Conservation (phyloP, 768 basidiomycete genomes). For the Crucibulum laeve region DNA sequence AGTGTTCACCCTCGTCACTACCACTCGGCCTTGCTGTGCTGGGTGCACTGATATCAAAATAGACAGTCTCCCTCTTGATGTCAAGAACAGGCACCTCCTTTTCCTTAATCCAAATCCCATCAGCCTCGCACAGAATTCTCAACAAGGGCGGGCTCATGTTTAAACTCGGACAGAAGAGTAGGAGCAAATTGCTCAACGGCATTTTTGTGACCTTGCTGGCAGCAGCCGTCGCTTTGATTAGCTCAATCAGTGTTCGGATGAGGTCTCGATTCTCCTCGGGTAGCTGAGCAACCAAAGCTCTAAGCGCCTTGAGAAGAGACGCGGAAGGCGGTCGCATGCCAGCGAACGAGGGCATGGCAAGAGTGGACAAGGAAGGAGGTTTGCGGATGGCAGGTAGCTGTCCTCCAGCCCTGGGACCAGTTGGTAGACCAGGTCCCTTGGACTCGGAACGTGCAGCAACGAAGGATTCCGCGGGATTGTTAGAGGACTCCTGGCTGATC, state of each 20-base stretch:
- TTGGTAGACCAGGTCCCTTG: slow-evolving; percentile 29
- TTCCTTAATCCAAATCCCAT: slow-evolving; percentile 56
- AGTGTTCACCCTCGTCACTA: slow-evolving; percentile 14
- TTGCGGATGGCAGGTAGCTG: slow-evolving; percentile 49
- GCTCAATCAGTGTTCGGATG: slow-evolving; percentile 74
- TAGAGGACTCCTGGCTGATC: slow-evolving; percentile 49
- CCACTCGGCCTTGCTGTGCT: slow-evolving; percentile 7
- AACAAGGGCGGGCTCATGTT: slow-evolving; percentile 73
- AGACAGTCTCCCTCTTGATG: slow-evolving; percentile 20
- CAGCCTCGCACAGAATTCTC: slow-evolving; percentile 67
- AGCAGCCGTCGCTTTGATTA: slow-evolving; percentile 72
- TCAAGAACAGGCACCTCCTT: slow-evolving; percentile 22
- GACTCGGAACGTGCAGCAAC: slow-evolving; percentile 1
- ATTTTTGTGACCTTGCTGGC: slow-evolving; percentile 79
- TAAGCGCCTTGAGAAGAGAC: slow-evolving; percentile 51
- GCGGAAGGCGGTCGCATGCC: slow-evolving; percentile 60
- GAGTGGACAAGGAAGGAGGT: slow-evolving; percentile 75
- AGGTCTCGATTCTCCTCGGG: slow-evolving; percentile 82
- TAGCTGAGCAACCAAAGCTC: slow-evolving; percentile 59
- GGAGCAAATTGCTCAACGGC: slow-evolving; percentile 84
- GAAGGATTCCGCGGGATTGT: slow-evolving; percentile 20
- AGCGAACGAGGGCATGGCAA: slow-evolving; percentile 67
- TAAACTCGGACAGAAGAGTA: slow-evolving; percentile 86
- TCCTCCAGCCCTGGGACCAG: slow-evolving; percentile 29
- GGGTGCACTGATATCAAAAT: slow-evolving; percentile 21